Evolutionary conservation across 2,329 filamentous ascomycete species (phyloP), one percentile per base, ranked within the genome.

Genomic region (Thermomyces lanuginosus): DNA sequence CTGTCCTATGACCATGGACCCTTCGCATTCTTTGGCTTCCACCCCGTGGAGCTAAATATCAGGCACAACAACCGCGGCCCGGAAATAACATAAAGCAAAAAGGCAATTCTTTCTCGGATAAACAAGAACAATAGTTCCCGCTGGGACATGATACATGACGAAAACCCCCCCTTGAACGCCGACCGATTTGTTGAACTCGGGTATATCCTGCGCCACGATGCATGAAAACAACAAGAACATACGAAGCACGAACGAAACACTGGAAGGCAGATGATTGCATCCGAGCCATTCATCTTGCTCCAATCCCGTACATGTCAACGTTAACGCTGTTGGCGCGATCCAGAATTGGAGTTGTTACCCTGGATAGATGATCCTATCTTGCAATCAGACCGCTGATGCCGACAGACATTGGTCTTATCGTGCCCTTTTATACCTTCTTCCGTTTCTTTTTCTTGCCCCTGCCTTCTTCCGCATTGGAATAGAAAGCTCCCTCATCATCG

Each of bases 171-270:
- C 37, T 37, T 21, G 30, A 53, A 53, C 49, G 49, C 49, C 50
- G 37, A 49, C 49, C 49, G 38, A 49, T 43, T 43, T 42, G 49
- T 47, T 41, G 52, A 36, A 57, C 51, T 52, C 53, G 53, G 53
- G 54, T 58, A 58, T 58, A 58, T 57, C 54, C 54, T 55, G 53
- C 53, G 56, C 54, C 54, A 45, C 50, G 43, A 57, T 57, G 54
- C 54, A n/a, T n/a, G n/a, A n/a, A n/a, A 57, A 55, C 23, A 23
- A 32, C 22, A 16, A 32, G 26, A 49, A 53, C 51, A 46, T 51
- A 36, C 22, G 36, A 28, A 36, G 35, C 36, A 38, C n/a, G n/a
- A 32, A 29, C 28, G 34, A 30, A 38, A 29, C 20, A 33, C 19
- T 30, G 36, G 30, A 36, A 35, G 33, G 17, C 28, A 28, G 20